phyloP scores from a whole-genome alignment of 306 rosid genomes.

The Vigna hirtella region DNA sequence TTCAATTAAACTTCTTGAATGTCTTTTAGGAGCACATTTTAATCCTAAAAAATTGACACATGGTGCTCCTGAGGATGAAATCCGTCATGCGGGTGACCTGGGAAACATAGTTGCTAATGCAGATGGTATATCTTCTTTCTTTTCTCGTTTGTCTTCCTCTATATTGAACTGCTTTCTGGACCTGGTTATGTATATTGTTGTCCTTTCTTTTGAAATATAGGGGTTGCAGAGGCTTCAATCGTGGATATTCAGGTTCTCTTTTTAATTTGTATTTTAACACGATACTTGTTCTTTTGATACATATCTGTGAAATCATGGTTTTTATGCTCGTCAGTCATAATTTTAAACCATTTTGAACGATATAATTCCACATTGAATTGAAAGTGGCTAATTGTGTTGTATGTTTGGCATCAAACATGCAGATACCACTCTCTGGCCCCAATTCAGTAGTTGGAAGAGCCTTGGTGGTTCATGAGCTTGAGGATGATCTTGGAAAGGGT shows the following conservation, averaged over 20 bases:
- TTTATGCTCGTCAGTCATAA: background rate
- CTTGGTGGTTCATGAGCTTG: slow-evolving; percentile 85
- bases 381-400: slow-evolving; percentile 23
- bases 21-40: slow-evolving; percentile 79
- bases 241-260: slow-evolving; percentile 74
- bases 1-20: slow-evolving; percentile 26
- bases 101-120: slow-evolving; percentile 94
- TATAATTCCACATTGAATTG: slow-evolving; percentile 12
- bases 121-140: slow-evolving; percentile 54
- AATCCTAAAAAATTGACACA: slow-evolving; percentile 76
- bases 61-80: slow-evolving; percentile 91
- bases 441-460: slow-evolving; percentile 87
- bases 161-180: slow-evolving; percentile 6
- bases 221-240: slow-evolving; percentile 78
- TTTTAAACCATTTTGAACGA: background rate
- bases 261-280: slow-evolving; percentile 9
- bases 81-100: slow-evolving; percentile 99
- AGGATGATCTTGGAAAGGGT: slow-evolving; percentile 93
- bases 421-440: slow-evolving; percentile 82
- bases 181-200: slow-evolving; percentile 22
- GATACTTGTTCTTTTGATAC: background rate
- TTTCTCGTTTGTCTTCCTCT: background rate
- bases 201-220: slow-evolving; percentile 47
- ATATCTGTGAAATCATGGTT: background rate
- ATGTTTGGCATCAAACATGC: slow-evolving; percentile 30